phyloP scores from a whole-genome alignment of 192 early-diverging fungal genomes.

The Backusella tarrabulga region DNA sequence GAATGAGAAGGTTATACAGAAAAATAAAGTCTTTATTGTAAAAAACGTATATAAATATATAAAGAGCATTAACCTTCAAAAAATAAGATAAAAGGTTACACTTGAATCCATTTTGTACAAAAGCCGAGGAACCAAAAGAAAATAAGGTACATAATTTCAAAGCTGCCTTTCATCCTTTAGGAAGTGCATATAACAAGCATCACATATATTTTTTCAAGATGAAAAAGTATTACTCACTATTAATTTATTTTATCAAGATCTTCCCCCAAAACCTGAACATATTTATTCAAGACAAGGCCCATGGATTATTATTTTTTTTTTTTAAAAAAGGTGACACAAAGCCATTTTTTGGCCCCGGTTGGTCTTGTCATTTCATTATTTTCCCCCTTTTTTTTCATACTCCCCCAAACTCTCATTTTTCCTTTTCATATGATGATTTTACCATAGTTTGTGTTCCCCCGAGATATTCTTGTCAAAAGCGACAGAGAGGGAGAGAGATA shows the following conservation, averaged over 20 bases:
- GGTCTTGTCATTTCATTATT: background rate
- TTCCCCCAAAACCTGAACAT: background rate
- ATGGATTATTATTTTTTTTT: too few species aligned
- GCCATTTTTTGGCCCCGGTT: background rate
- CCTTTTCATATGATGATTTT: background rate
- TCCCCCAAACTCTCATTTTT: background rate
- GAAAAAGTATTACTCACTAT: too few species aligned
- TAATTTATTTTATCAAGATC: too few species aligned
- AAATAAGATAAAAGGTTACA: background rate
- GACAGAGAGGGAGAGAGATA: too few species aligned
- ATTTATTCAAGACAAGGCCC: background rate
- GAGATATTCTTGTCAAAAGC: background rate
- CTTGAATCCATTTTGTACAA: background rate
- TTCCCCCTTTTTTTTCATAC: background rate
- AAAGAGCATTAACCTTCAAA: too few species aligned
- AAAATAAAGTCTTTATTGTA: too few species aligned
- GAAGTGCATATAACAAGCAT: too few species aligned
- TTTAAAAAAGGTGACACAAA: background rate
- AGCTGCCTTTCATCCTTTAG: background rate
- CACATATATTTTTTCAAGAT: too few species aligned
- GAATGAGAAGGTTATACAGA: too few species aligned
- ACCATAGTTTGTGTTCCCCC: background rate
- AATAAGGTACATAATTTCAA: background rate
- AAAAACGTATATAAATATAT: too few species aligned
- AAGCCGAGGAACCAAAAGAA: background rate